phyloP scores from a whole-genome alignment of 2,329 filamentous ascomycete species.

The Davidsoniella virescens region DNA sequence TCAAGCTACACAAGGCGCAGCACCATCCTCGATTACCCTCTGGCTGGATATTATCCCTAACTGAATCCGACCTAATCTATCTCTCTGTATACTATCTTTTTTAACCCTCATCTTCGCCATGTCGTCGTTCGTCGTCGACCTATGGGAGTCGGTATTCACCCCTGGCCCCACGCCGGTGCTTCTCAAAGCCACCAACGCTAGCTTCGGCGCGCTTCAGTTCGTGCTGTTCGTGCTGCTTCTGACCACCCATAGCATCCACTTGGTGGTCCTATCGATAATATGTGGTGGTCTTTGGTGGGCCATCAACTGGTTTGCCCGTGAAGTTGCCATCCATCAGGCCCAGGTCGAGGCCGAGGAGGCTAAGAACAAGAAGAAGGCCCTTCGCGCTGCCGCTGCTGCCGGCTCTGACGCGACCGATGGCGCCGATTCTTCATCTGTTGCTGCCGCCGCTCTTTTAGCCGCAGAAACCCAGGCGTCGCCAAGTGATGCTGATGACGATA shows the following conservation, averaged over 20 bases:
- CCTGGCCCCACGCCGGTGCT: conserved; percentile 80
- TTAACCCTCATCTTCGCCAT: conserved; percentile 23
- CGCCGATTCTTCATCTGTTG: conserved; percentile 20
- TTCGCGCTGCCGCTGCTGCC: conserved; percentile 13
- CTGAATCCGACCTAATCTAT: background rate
- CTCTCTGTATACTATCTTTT: background rate
- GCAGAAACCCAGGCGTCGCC: conserved; percentile 17
- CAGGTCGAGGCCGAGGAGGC: conserved; percentile 27
- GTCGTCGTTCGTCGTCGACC: conserved; percentile 51
- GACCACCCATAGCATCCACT: conserved; percentile 78
- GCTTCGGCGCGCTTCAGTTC: conserved; percentile 72
- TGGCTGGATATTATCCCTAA: no score
- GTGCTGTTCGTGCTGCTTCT: conserved; percentile 61
- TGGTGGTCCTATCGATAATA: conserved; percentile 63
- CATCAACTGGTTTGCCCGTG: conserved; percentile 91
- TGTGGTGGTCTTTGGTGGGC: conserved; percentile 76
- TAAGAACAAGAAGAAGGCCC: conserved; percentile 23
- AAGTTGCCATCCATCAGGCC: conserved; percentile 31
- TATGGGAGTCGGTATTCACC: conserved; percentile 88
- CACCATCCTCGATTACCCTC: background rate
- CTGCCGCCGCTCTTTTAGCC: background rate
- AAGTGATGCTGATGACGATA: conserved; percentile 26
- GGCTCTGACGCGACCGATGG: conserved; percentile 34
- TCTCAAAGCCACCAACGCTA: conserved; percentile 74
- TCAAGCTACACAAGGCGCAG: background rate